Conservation (phyloP, 2,329 filamentous ascomycete species). For the Diaporthe amygdali region DNA sequence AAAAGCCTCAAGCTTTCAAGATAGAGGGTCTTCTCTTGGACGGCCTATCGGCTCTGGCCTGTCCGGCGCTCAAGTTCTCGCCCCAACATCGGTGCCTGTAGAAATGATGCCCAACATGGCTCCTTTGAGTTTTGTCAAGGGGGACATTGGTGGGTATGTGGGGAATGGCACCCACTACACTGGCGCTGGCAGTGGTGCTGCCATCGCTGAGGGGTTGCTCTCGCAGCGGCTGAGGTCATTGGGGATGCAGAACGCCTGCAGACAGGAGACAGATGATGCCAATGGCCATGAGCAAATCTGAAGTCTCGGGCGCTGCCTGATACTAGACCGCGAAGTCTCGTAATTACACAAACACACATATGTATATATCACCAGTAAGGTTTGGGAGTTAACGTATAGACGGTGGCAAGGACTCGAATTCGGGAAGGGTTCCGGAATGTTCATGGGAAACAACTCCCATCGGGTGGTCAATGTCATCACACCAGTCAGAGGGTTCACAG, state of each 20-base stretch:
- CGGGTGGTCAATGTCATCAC: not conserved
- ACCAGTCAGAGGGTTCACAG: not conserved
- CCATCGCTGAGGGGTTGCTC: conserved; percentile 68
- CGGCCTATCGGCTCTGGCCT: not conserved
- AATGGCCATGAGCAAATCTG: not conserved
- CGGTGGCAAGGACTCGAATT: not conserved
- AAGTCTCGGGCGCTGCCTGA: not conserved
- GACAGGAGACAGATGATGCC: not conserved
- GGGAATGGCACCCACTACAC: conserved; percentile 65
- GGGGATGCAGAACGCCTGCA: conserved; percentile 47
- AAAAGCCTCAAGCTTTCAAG: conserved; percentile 13
- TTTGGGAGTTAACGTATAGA: not conserved
- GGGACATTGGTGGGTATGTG: conserved; percentile 48
- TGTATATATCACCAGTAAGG: not conserved
- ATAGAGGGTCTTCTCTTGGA: not conserved
- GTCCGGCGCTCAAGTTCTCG: not conserved
- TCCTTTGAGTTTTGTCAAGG: conserved; percentile 34
- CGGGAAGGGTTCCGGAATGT: not conserved
- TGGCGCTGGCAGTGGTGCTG: conserved; percentile 37
- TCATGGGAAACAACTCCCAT: not conserved
- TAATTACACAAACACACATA: not conserved
- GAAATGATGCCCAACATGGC: conserved; percentile 17
- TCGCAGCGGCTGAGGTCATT: conserved; percentile 71
- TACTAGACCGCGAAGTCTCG: not conserved
- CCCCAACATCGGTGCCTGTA: not conserved